Evolutionary conservation across 352 stramenopile genomes (phyloP).

Genomic region (Globisporangium nunn): DNA sequence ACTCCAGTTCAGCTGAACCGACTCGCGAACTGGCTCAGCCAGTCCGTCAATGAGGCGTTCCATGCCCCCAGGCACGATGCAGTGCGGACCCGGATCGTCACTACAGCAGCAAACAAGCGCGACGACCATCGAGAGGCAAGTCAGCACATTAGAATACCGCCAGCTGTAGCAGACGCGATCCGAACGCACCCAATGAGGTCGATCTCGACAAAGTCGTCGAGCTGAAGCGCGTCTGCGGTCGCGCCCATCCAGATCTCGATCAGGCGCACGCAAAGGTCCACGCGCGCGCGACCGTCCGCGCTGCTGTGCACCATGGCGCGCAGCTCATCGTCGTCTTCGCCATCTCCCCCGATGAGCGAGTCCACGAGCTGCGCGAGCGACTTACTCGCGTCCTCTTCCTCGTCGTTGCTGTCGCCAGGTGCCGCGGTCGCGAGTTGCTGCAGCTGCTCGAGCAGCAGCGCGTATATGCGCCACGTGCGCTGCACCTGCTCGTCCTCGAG

Average conservation of each 20-base stretch:
- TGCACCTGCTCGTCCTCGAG: conserved; percentile 22
- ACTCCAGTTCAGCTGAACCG: conserved; percentile 24
- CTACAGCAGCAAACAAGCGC: conserved; percentile 8
- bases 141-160: not conserved
- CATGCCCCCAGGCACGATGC: conserved; percentile 42
- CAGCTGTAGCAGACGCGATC: not conserved
- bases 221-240: conserved; percentile 36
- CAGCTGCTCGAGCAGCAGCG: conserved; percentile 35
- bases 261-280: conserved; percentile 36
- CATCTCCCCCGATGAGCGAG: conserved; percentile 17
- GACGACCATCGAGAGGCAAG: not conserved
- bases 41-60: conserved; percentile 40
- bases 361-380: conserved; percentile 32
- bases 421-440: conserved; percentile 17
- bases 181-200: conserved; percentile 39
- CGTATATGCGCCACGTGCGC: conserved; percentile 39
- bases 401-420: not conserved
- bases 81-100: conserved; percentile 42
- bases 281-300: conserved; percentile 17
- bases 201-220: conserved; percentile 48
- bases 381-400: conserved; percentile 14
- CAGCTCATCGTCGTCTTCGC: conserved; percentile 8
- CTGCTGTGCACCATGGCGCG: conserved; percentile 7
- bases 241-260: conserved; percentile 59
- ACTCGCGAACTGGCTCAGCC: conserved; percentile 18